These are phyloP conservation scores for Rhipidocladum racemiflorum DNA, from an alignment of 176 grass and related monocot genomes.

Conservation along the genomic window DNA sequence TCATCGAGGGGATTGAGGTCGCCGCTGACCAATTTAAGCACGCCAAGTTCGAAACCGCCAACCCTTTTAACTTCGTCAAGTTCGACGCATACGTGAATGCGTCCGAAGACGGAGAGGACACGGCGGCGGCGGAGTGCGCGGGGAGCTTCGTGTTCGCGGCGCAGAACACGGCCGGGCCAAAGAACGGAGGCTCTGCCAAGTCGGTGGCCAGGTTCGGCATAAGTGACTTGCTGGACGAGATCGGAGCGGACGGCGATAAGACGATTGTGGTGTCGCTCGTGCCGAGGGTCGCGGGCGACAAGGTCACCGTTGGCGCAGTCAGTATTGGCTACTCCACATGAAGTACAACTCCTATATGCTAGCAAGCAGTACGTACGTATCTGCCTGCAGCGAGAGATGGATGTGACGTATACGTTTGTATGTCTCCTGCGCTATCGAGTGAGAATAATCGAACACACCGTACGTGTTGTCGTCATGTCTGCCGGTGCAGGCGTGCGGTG, in stretches of 20 bases:
- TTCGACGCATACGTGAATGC: conserved; percentile 68
- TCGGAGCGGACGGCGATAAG: conserved; percentile 49
- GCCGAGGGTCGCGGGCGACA: conserved; percentile 35
- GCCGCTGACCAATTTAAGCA: neutral
- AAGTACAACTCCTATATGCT: neutral
- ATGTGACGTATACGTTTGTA: too few species aligned
- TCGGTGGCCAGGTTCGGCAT: conserved; percentile 58
- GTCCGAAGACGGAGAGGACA: neutral
- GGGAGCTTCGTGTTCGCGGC: conserved; percentile 56
- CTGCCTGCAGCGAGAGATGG: too few species aligned
- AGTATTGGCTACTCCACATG: conserved; percentile 43
- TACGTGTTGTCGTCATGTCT: too few species aligned
- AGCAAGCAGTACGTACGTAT: too few species aligned
- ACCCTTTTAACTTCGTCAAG: conserved; percentile 49
- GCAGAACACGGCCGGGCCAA: conserved; percentile 30
- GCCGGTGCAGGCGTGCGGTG: too few species aligned
- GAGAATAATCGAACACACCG: too few species aligned
- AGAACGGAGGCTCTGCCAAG: neutral
- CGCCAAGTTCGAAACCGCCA: neutral
- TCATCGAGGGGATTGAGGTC: conserved; percentile 52
- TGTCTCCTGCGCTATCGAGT: too few species aligned
- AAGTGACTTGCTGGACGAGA: conserved; percentile 51
- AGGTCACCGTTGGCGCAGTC: conserved; percentile 39
- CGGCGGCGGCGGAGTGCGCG: conserved; percentile 42
- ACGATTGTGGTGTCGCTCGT: conserved; percentile 58